A percentile compares a stretch with the other conserved stretches of the same genome.
Conservation (phyloP, 2,329 filamentous ascomycete genomes). For the Hypoxylon sp. region DNA sequence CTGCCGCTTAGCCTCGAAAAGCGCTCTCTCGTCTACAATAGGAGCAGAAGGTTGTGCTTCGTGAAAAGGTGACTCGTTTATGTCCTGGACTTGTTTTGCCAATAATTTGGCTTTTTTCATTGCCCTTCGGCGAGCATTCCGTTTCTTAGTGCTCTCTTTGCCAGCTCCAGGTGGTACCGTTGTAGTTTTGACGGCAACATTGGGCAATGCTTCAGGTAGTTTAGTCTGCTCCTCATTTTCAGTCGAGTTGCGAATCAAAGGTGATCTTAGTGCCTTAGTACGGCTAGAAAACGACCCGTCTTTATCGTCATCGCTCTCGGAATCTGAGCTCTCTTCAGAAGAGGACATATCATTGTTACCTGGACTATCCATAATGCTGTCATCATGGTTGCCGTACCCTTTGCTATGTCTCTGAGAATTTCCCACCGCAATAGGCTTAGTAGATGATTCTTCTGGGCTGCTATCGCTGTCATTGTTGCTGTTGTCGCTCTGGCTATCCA, state of each 20-base stretch:
- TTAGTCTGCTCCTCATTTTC: constrained; percentile 9
- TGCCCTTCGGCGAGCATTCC: constrained; percentile 63
- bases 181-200: constrained; percentile 4
- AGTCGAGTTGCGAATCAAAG: background rate
- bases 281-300: background rate
- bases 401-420: constrained; percentile 5
- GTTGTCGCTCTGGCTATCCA: constrained; percentile 19
- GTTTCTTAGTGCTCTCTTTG: constrained; percentile 60
- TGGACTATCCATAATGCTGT: constrained; percentile 26
- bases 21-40: constrained; percentile 50
- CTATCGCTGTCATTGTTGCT: constrained; percentile 44
- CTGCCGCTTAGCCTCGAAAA: constrained; percentile 63
- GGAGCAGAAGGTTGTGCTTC: constrained; percentile 10
- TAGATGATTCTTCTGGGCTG: constrained; percentile 43
- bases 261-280: background rate
- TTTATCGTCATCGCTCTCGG: constrained; percentile 23
- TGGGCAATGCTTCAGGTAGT: constrained; percentile 10
- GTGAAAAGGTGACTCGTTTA: background rate
- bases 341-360: constrained; percentile 39
- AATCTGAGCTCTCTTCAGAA: constrained; percentile 38
- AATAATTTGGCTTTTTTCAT: constrained; percentile 51
- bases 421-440: background rate
- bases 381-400: background rate
- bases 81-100: constrained; percentile 31
- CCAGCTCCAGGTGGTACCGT: constrained; percentile 53